Percentiles rank a stretch among this genome's conserved stretches.
phyloP scores from a whole-genome alignment of 371 early-diverging fungal species.

The Mucor irregularis region DNA sequence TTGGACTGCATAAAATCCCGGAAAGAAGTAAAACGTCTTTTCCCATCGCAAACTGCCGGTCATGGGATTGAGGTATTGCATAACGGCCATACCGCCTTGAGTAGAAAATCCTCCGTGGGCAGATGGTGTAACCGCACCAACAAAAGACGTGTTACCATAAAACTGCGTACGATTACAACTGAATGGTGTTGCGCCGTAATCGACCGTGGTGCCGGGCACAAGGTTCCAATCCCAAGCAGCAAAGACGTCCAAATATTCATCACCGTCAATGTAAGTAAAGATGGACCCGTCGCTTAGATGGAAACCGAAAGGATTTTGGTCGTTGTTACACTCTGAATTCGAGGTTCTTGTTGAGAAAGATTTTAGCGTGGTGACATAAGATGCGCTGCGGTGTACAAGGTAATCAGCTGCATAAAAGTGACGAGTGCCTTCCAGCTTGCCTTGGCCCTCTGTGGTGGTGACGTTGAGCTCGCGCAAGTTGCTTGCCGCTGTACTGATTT shows the following conservation, averaged over 20 bases:
- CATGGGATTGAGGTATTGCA: slow-evolving; percentile 33
- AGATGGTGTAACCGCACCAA: slow-evolving; percentile 22
- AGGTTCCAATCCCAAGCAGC: slow-evolving; percentile 37
- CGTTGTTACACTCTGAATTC: slow-evolving; percentile 32
- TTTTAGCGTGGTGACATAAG: slow-evolving; percentile 27
- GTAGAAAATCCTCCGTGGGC: neutral
- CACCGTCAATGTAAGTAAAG: slow-evolving; percentile 25
- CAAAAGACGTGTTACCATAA: slow-evolving; percentile 27
- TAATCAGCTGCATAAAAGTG: slow-evolving; percentile 13
- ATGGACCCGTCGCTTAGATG: slow-evolving; percentile 34
- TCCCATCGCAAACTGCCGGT: slow-evolving; percentile 21
- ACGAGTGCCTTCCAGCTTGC: slow-evolving; percentile 19
- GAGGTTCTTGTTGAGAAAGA: slow-evolving; percentile 30
- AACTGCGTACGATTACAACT: slow-evolving; percentile 23
- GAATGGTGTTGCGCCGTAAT: slow-evolving; percentile 24
- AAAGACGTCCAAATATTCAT: slow-evolving; percentile 32
- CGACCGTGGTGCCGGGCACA: slow-evolving; percentile 33
- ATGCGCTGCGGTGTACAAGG: slow-evolving; percentile 21
- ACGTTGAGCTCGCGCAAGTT: neutral
- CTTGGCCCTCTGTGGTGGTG: slow-evolving; percentile 1
- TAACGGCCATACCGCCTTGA: slow-evolving; percentile 26
- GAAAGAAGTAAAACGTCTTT: slow-evolving; percentile 34
- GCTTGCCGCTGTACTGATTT: slow-evolving; percentile 1
- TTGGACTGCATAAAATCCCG: slow-evolving; percentile 29
- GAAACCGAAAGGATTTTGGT: slow-evolving; percentile 32